Evolutionary conservation across 352 stramenopile species (phyloP).

Genomic region (Phytophthora pistaciae): DNA sequence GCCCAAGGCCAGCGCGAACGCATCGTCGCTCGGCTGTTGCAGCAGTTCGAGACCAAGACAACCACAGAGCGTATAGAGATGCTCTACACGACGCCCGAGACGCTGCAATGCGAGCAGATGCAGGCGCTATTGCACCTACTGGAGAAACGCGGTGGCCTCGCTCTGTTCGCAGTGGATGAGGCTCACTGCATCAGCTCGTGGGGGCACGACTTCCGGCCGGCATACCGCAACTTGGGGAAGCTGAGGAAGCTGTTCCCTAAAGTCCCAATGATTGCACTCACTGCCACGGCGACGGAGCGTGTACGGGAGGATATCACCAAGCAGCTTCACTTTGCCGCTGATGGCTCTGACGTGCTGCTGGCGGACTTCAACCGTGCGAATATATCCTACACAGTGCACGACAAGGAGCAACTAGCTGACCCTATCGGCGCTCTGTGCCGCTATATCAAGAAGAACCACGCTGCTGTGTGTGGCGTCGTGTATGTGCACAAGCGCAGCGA

Average conservation of each 20-base stretch:
- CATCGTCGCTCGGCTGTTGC: constrained; percentile 41
- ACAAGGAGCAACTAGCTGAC: constrained; percentile 61
- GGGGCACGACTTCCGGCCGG: constrained; percentile 91
- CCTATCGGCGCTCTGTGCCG: constrained; percentile 45
- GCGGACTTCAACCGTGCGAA: constrained; percentile 73
- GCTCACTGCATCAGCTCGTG: constrained; percentile 94
- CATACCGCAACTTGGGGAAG: constrained; percentile 57
- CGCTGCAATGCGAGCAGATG: constrained; percentile 68
- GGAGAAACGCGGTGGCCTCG: constrained; percentile 32
- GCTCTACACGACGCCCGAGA: constrained; percentile 92
- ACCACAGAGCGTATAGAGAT: constrained; percentile 51
- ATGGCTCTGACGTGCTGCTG: constrained; percentile 48
- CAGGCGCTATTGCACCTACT: constrained; percentile 47
- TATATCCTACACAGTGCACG: constrained; percentile 61
- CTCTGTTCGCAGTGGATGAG: constrained; percentile 89
- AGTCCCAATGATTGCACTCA: constrained; percentile 87
- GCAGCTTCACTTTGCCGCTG: constrained; percentile 46
- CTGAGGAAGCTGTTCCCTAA: constrained; percentile 43
- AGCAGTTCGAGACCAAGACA: constrained; percentile 13
- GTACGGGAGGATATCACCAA: constrained; percentile 72
- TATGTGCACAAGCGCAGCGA: constrained; percentile 71
- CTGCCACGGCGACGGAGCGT: constrained; percentile 83
- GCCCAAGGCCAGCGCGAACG: constrained; percentile 31
- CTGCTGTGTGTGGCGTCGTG: constrained; percentile 44
- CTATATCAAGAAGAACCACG: constrained; percentile 56